These are phyloP conservation scores for Heimioporus sp. DNA, from an alignment of 768 basidiomycete species.

Conservation along the genomic window DNA sequence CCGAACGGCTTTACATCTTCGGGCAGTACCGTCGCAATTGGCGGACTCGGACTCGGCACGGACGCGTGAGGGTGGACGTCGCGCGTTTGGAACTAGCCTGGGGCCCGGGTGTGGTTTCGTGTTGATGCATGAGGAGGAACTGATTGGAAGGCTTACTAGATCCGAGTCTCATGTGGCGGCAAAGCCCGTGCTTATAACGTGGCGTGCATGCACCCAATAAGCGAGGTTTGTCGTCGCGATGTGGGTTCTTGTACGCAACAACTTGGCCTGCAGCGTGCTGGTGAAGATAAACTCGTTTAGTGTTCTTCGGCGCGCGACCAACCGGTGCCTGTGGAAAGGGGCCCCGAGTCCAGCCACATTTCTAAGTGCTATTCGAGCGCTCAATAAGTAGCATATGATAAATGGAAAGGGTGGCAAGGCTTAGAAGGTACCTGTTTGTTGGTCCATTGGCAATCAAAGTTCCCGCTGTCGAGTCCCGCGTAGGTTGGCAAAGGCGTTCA, in stretches of 20 bases:
- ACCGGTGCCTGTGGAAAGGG: slow-evolving; percentile 2
- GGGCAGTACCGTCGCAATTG: slow-evolving; percentile 15
- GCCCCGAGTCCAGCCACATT: no score
- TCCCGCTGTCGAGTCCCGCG: no score
- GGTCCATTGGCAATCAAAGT: no score
- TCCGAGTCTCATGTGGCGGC: not conserved
- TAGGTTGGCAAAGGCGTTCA: no score
- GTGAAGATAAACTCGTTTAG: slow-evolving; percentile 9
- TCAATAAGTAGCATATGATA: no score
- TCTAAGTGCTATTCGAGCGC: no score
- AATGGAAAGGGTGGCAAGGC: no score
- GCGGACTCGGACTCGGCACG: not conserved
- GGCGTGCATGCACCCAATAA: slow-evolving; percentile 1
- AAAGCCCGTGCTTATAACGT: slow-evolving; percentile 17
- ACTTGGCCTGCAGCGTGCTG: slow-evolving; percentile 32
- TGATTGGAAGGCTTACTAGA: slow-evolving; percentile 10
- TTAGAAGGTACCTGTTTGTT: no score
- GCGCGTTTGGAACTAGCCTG: slow-evolving; percentile 25
- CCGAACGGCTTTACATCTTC: slow-evolving; percentile 37
- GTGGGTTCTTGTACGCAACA: not conserved
- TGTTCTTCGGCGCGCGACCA: slow-evolving; percentile 9
- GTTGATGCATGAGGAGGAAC: slow-evolving; percentile 14
- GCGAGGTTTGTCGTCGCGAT: not conserved
- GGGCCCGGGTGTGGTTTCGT: slow-evolving; percentile 35
- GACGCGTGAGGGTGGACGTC: not conserved